Percentiles rank a stretch among this genome's conserved stretches.
These are phyloP conservation scores for Microbotryum silenes-acaulis DNA, from an alignment of 1,284 basidiomycete genomes.

Conservation along the genomic window DNA sequence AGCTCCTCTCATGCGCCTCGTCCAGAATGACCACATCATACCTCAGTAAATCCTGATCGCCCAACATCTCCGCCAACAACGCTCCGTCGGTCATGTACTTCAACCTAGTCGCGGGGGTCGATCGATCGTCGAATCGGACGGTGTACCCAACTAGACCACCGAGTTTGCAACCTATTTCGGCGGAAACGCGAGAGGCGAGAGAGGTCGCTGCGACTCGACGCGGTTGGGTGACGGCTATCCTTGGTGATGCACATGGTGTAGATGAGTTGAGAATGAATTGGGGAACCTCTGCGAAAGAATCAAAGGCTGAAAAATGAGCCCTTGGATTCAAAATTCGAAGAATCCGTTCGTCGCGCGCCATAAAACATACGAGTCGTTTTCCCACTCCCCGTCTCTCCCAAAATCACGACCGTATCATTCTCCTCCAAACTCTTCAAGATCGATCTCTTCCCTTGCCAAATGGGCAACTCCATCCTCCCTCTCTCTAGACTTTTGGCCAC, in stretches of 20 bases:
- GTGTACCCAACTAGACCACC: conserved; percentile 82
- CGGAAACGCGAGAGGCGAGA: conserved; percentile 78
- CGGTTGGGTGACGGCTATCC: conserved; percentile 83
- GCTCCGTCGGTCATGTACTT: conserved; percentile 97
- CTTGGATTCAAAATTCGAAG: too few relatives aligned
- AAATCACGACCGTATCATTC: conserved; percentile 80
- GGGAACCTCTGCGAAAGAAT: conserved; percentile 59
- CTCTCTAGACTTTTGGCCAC: conserved; percentile 47
- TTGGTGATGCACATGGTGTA: conserved; percentile 53
- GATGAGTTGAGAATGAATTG: conserved; percentile 71
- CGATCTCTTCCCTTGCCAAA: conserved; percentile 64
- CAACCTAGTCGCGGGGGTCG: conserved; percentile 63
- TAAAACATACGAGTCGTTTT: conserved; percentile 81
- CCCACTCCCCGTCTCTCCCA: conserved; percentile 95
- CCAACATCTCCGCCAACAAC: conserved; percentile 81
- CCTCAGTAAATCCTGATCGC: conserved; percentile 63
- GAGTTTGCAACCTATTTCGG: conserved; percentile 64
- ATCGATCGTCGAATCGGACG: conserved; percentile 87
- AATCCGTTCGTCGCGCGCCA: not conserved
- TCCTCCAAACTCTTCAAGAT: conserved; percentile 64
- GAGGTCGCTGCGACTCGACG: conserved; percentile 89
- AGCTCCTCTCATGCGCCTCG: conserved; percentile 92
- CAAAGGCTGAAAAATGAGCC: not conserved
- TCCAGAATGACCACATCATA: conserved; percentile 91
- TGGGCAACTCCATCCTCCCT: conserved; percentile 63